phyloP scores from a whole-genome alignment of 2,329 filamentous ascomycete genomes.

The Aspergillus texensis region DNA sequence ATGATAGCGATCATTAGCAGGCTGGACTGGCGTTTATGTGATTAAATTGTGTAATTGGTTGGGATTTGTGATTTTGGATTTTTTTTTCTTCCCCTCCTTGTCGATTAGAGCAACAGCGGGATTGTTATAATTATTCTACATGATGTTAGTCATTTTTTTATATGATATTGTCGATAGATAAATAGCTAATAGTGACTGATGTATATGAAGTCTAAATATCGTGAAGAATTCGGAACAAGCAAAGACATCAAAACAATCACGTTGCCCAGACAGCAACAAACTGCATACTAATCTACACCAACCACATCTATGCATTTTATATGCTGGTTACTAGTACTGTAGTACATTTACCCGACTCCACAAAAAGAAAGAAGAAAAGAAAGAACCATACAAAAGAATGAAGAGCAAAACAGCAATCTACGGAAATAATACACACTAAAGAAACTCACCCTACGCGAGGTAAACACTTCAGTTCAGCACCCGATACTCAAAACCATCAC shows the following conservation, averaged over 20 bases:
- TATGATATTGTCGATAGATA: conserved; percentile 8
- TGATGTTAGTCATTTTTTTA: conserved; percentile 2
- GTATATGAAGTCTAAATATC: not conserved
- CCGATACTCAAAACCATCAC: not conserved
- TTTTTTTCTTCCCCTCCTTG: not conserved
- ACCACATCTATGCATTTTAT: not conserved
- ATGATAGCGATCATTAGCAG: conserved; percentile 34
- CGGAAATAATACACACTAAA: too few species aligned
- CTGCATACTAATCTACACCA: not conserved
- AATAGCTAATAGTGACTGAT: conserved; percentile 7
- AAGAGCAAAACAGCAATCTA: not conserved
- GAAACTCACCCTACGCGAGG: too few species aligned
- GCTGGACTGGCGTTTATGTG: conserved; percentile 16
- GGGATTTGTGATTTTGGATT: conserved; percentile 7
- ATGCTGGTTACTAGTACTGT: not conserved
- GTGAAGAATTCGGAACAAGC: not conserved
- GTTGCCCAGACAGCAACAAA: not conserved
- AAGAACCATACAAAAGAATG: not conserved
- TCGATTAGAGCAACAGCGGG: conserved; percentile 7
- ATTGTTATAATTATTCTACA: conserved; percentile 8
- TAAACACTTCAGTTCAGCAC: not conserved
- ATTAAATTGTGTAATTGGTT: conserved; percentile 11
- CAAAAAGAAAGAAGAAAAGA: not conserved
- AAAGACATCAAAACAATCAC: not conserved
- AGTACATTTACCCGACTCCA: not conserved